Percentiles rank a stretch among this genome's conserved stretches.
These are phyloP conservation scores for Curvularia hawaiiensis DNA, from an alignment of 2,329 filamentous ascomycete genomes.

Conservation along the genomic window DNA sequence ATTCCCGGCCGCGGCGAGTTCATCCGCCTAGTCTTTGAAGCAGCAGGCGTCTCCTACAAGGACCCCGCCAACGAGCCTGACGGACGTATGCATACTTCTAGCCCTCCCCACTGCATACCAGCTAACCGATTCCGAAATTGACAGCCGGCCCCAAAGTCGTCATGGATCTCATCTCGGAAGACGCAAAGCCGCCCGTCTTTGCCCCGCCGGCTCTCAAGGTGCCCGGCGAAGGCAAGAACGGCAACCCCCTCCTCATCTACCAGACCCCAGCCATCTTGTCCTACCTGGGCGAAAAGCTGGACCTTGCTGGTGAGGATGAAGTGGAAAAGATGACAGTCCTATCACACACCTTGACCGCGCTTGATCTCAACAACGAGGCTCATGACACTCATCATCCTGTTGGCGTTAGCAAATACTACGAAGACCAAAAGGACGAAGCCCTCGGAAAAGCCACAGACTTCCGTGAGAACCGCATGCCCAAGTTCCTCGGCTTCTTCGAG, in stretches of 20 bases:
- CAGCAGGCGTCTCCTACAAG: conserved; percentile 66
- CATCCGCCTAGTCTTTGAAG: conserved; percentile 74
- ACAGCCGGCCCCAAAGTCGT: conserved; percentile 54
- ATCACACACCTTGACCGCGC: conserved; percentile 67
- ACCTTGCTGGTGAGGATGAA: conserved; percentile 59
- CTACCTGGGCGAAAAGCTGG: conserved; percentile 68
- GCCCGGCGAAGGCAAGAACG: conserved; percentile 56
- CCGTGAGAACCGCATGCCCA: conserved; percentile 67
- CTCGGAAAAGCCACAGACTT: conserved; percentile 64
- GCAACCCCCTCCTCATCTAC: conserved; percentile 62
- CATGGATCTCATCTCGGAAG: conserved; percentile 54
- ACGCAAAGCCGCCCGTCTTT: conserved; percentile 66
- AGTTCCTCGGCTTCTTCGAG: conserved; percentile 74
- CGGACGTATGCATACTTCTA: conserved; percentile 44
- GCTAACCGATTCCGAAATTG: background rate
- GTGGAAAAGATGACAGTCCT: conserved; percentile 64
- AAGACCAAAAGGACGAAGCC: conserved; percentile 74
- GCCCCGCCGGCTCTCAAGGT: conserved; percentile 69
- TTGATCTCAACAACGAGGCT: conserved; percentile 73
- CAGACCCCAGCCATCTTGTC: conserved; percentile 76
- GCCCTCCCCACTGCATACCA: background rate
- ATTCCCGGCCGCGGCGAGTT: conserved; percentile 77
- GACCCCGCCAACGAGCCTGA: conserved; percentile 61
- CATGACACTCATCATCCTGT: conserved; percentile 81
- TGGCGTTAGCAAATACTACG: conserved; percentile 65